A percentile compares a stretch with the other conserved stretches of the same genome.
These are phyloP conservation scores for Parathielavia hyrcaniae DNA, from an alignment of 495 filamentous ascomycete species.

Conservation along the genomic window DNA sequence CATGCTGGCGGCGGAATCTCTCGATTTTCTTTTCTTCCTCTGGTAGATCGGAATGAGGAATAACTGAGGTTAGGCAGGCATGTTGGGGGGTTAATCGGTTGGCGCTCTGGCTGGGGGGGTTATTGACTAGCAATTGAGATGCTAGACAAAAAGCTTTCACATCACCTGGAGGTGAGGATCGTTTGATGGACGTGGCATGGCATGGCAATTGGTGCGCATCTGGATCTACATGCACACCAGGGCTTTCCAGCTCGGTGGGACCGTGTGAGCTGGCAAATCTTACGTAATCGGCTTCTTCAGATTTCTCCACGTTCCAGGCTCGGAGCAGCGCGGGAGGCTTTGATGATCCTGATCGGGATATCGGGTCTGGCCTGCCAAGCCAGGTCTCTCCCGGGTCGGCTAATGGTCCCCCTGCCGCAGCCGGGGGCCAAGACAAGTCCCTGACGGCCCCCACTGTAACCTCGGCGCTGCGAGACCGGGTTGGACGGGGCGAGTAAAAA, in stretches of 20 bases:
- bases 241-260: background rate
- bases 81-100: constrained; percentile 1
- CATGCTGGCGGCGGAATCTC: constrained; percentile 6
- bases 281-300: constrained; percentile 11
- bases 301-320: constrained; percentile 6
- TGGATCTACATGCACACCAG: constrained; percentile 8
- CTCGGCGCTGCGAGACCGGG: constrained; percentile 15
- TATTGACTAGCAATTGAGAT: background rate
- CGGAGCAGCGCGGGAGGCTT: constrained; percentile 12
- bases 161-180: background rate
- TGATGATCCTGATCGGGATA: background rate
- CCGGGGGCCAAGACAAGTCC: constrained; percentile 9
- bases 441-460: constrained; percentile 12
- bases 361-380: constrained; percentile 7
- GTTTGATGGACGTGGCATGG: background rate
- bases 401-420: constrained; percentile 15
- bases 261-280: background rate
- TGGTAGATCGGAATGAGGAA: background rate
- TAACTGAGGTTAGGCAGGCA: background rate
- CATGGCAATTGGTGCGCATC: constrained; percentile 5
- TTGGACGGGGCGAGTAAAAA: constrained; percentile 20
- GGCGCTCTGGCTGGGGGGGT: background rate
- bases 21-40: constrained; percentile 9
- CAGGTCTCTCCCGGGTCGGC: constrained; percentile 13
- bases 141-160: constrained; percentile 10